Conservation (phyloP, 2,329 filamentous ascomycete genomes). For the Tolypocladium ophioglossoides region DNA sequence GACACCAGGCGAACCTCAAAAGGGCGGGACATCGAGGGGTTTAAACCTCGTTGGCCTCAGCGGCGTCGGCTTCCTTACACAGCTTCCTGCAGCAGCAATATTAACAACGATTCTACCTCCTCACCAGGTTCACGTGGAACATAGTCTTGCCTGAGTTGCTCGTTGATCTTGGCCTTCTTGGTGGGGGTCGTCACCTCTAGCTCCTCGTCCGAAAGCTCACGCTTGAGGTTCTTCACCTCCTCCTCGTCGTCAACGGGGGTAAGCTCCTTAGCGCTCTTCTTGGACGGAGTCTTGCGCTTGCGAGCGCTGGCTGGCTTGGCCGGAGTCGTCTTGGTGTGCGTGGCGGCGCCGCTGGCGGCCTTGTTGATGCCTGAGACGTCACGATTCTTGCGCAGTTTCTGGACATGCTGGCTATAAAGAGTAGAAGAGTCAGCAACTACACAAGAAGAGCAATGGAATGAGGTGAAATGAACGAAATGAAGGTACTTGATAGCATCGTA, state of each 20-base stretch:
- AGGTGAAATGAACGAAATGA: not conserved
- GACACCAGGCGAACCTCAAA: not conserved
- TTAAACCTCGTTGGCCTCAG: not conserved
- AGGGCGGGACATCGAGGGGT: not conserved
- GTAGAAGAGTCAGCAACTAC: constrained; percentile 6
- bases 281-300: constrained; percentile 18
- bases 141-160: not conserved
- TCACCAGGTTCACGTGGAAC: too few species aligned
- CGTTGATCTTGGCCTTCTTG: constrained; percentile 13
- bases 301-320: constrained; percentile 6
- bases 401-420: constrained; percentile 31
- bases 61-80: not conserved
- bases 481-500: constrained; percentile 29
- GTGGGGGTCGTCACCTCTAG: not conserved
- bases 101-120: not conserved
- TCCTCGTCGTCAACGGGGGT: constrained; percentile 12
- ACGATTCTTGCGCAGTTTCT: constrained; percentile 29
- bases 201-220: constrained; percentile 10
- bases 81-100: not conserved
- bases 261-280: constrained; percentile 12
- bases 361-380: constrained; percentile 15
- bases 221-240: constrained; percentile 12
- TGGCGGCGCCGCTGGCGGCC: constrained; percentile 4
- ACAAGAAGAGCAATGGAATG: not conserved
- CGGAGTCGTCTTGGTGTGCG: constrained; percentile 6